A percentile compares a stretch with the other conserved stretches of the same genome.
These are phyloP conservation scores for Porodaedalea pini DNA, from an alignment of 1,284 basidiomycete genomes.

Conservation along the genomic window DNA sequence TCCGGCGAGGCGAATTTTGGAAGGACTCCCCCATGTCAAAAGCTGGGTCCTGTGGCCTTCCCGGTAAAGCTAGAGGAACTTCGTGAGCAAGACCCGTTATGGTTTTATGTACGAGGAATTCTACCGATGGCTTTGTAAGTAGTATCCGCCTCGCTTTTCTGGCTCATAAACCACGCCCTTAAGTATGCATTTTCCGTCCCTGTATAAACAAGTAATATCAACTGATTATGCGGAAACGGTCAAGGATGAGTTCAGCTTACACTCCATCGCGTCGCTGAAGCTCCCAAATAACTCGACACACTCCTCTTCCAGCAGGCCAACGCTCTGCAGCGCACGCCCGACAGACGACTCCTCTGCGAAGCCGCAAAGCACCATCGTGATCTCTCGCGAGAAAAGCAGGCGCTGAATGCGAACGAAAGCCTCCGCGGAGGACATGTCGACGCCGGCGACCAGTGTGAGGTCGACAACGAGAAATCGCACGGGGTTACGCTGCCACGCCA, in stretches of 20 bases:
- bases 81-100: background rate
- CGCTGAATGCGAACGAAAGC: conserved; percentile 92
- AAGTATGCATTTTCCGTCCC: conserved; percentile 90
- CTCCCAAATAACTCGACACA: conserved; percentile 82
- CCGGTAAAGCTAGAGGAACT: conserved; percentile 47
- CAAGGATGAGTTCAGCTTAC: conserved; percentile 42
- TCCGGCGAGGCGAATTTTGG: conserved; percentile 69
- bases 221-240: conserved; percentile 1
- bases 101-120: conserved; percentile 17
- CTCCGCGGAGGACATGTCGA: conserved; percentile 95
- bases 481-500: conserved; percentile 74
- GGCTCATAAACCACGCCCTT: conserved; percentile 67
- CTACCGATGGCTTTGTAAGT: conserved; percentile 30
- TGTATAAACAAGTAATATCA: conserved; percentile 28
- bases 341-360: conserved; percentile 60
- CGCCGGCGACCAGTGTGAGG: conserved; percentile 79
- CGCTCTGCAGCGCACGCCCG: conserved; percentile 67
- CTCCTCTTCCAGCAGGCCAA: conserved; percentile 73
- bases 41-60: conserved; percentile 44
- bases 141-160: conserved; percentile 49
- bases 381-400: conserved; percentile 70
- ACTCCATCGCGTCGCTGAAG: conserved; percentile 92
- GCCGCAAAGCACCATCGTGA: conserved; percentile 89
- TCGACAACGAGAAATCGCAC: conserved; percentile 90
- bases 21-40: conserved; percentile 54